Base-by-base conservation (phyloP, 345 rosid genomes). In the Arabidopsis suecica region DNA sequence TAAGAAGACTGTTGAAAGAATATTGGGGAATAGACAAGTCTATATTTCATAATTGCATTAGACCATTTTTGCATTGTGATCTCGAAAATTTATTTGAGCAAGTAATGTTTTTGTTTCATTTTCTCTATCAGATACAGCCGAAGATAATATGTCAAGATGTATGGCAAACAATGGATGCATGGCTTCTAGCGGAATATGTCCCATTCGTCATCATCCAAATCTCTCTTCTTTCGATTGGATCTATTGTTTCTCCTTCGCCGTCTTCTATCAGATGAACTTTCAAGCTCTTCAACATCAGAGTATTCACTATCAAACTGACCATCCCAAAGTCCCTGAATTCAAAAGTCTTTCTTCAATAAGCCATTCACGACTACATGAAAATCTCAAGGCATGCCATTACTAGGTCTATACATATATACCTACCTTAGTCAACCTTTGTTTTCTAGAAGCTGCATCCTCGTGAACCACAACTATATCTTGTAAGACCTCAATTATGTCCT, bases 361-460 rank as follows among this genome's bases (percentile, higher is more conserved):
- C 3, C 3, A 58, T 58, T 20, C 2, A 25, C 49, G 36, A 56
- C 9, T 1, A 54, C 2, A 55, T 54, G 2, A 40, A 75, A 37
- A 66, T 13, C 44, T 14, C 34, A 71, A 28, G 65, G n/a, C 34
- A 66, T 34, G 20, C 22, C 59, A 71, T 23, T 16, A 55, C 60
- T 12, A 42, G 58, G n/a, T n/a, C n/a, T n/a, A n/a, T n/a, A 9
- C 61, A 44, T n/a, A 53, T 16, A 28, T 28, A 28, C 25, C 36
- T 83, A 91, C 96, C 93, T 89, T 89, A 22, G 98, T 87, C 78
- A 91, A 79, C 81, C 90, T 88, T 69, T 89, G 98, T 64, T 91
- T 83, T 22, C 81, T 83, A 47, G 83, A 85, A 44, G 88, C 91
- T 72, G 94, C 90, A 67, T 83, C 88, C 79, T 91, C 96, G 12